Evolutionary conservation across 306 rosid species (phyloP), one percentile per base, ranked within the genome.

Genomic region (Quercus parvula): DNA sequence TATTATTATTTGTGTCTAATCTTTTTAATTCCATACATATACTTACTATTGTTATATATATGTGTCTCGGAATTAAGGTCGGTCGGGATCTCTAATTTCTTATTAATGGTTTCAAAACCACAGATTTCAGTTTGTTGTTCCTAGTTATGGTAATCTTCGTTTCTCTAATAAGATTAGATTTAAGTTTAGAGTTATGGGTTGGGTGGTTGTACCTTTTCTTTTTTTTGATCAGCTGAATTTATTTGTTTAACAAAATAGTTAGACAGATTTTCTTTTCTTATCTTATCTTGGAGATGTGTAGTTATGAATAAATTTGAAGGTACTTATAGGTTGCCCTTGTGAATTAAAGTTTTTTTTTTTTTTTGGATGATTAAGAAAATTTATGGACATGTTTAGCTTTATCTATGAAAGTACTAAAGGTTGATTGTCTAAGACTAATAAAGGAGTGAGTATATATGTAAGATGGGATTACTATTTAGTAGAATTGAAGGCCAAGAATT

Each of bases 11-110:
- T 49, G 54, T 11, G 54, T 1, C 54, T 12, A 49, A 49, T 49
- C 54, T 12, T 12, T 11, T 49, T 12, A 13, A 49, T 49, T 49
- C 54, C 54, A 49, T 3, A 49, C 17, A 49, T 49, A 12, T 41
- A 8, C 3, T 13, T 49, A 49, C 54, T 12, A 49, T 49, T 49
- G 0, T 12, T 33, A 33, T 41, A 38, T 41, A 38, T 41, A 8
- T 41, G 46, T 69, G n/a, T 33, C 70, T 69, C n/a, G 57, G 41
- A 7, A 49, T 79, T 80, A 14, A n/a, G 71, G 52, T 71, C 14
- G 72, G 75, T 66, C 22, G 72, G 75, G 84, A 82, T 82, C 61
- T 70, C 69, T 30, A 30, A 67, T 58, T 66, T 77, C 62, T 73
- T 71, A 5, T 24, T n/a, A 44, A 13, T 63, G 71, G 75, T 70